Evolutionary conservation across 1,139 yeast genomes (phyloP), one percentile per base, ranked within the genome.

Genomic region (Kluyveromyces sp.): DNA sequence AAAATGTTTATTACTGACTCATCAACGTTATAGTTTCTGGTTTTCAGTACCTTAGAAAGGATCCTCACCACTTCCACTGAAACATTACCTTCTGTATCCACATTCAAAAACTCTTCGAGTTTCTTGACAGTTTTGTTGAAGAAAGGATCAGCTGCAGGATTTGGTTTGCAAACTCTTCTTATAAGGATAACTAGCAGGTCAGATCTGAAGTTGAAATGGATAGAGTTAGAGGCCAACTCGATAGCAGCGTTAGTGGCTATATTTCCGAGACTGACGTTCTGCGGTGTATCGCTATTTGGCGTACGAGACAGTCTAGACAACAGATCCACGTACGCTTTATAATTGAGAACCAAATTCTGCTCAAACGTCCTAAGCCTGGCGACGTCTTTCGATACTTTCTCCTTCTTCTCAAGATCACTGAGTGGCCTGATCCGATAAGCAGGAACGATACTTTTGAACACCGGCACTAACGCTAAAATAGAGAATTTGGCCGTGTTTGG

Each of bases 391-490:
- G 92, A 71, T 3, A 87, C 95, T 56, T 80, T 85, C 55, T 85
- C 94, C 51, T 78, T 77, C 64, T 78, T 79, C 62, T 92, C 98
- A 1, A 77, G 63, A 13, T 87, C 96, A 1, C 87, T 74, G 43
- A 92, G 69, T 2, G 94, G 83, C 60, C 96, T 74, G 47, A 92
- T 88, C 52, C 81, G 75, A 64, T 92, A 92, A 3, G 94, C 82
- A 1, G 98, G 98, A 2, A 94, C 81, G 43, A 92, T 74, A 45
- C 83, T 76, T 57, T 85, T 87, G 70, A 86, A 87, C 3, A 87
- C 85, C 1, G 94, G 88, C 2, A 88, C 81, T 47, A 89, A 71
- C 0, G 97, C 81, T 54, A 88, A 68, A 46, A 86, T 68, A 0
- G 95, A 77, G 46, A 87, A 71, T 63, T 84, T 88, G 45, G 84